Conservation (phyloP, 495 filamentous ascomycete species). For the Xylaria telfairii region DNA sequence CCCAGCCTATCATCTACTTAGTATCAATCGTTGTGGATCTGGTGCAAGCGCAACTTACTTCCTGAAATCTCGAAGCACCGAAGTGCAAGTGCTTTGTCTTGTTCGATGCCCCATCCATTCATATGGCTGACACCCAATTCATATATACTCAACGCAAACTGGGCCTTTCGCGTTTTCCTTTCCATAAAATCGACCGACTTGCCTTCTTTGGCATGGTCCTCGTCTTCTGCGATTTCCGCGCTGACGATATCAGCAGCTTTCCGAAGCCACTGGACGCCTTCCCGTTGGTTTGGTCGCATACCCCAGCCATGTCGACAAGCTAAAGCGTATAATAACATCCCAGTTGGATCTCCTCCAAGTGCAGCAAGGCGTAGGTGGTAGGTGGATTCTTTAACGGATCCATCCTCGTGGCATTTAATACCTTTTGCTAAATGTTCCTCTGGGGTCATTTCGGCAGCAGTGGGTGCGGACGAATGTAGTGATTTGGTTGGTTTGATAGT, state of each 20-base stretch:
- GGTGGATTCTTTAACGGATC: conserved; percentile 86
- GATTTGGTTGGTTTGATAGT: conserved; percentile 67
- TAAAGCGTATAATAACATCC: conserved; percentile 93
- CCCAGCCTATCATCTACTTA: conserved; percentile 68
- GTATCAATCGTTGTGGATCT: conserved; percentile 10
- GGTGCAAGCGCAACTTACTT: conserved; percentile 55
- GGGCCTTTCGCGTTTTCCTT: conserved; percentile 79
- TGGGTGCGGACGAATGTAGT: conserved; percentile 51
- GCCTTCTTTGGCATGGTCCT: conserved; percentile 68
- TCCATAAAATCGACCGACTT: conserved; percentile 67
- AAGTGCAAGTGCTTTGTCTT: conserved; percentile 86
- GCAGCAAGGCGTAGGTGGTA: conserved; percentile 95
- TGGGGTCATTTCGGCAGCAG: conserved; percentile 65
- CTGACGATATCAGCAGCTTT: conserved; percentile 87
- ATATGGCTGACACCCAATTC: conserved; percentile 96
- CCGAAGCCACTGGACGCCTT: conserved; percentile 89
- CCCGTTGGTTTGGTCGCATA: conserved; percentile 86
- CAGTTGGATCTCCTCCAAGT: conserved; percentile 81
- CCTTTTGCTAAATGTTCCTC: conserved; percentile 90
- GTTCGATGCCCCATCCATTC: conserved; percentile 96
- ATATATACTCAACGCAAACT: conserved; percentile 94
- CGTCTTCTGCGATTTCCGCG: conserved; percentile 81
- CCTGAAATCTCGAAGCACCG: conserved; percentile 96
- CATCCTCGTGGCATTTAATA: conserved; percentile 85
- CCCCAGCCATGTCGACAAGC: conserved; percentile 99